Percentiles rank a stretch among this genome's conserved stretches.
Evolutionary conservation across 2,329 filamentous ascomycete species (phyloP).

Genomic region (Hymenoscyphus fraxineus): DNA sequence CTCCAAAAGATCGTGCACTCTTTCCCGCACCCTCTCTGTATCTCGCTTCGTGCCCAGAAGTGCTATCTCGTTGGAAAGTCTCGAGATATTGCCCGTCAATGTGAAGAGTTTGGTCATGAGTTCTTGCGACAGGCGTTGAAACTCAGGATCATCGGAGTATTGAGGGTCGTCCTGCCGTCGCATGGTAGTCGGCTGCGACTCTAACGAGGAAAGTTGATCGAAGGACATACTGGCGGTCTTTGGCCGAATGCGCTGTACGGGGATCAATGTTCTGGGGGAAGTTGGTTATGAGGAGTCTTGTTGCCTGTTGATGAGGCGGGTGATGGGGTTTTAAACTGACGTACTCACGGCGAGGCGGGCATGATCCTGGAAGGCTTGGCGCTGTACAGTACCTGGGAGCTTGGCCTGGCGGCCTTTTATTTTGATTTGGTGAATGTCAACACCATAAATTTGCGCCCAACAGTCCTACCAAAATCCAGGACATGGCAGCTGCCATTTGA

Average conservation of each 20-base stretch:
- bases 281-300: slow-evolving; percentile 17
- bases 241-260: background rate
- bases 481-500: slow-evolving; percentile 11
- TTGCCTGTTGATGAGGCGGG: slow-evolving; percentile 23
- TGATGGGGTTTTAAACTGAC: slow-evolving; percentile 24
- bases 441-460: slow-evolving; percentile 18
- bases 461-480: slow-evolving; percentile 19
- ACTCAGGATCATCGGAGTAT: slow-evolving; percentile 91
- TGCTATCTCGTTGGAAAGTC: slow-evolving; percentile 77
- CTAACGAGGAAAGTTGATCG: slow-evolving; percentile 78
- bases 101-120: slow-evolving; percentile 87
- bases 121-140: slow-evolving; percentile 75
- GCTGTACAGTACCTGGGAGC: background rate
- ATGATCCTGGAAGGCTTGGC: slow-evolving; percentile 11
- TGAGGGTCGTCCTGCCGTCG: slow-evolving; percentile 65
- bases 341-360: slow-evolving; percentile 16
- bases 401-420: slow-evolving; percentile 23
- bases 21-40: slow-evolving; percentile 83
- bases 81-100: slow-evolving; percentile 81
- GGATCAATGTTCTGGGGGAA: background rate
- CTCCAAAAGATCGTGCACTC: slow-evolving; percentile 82
- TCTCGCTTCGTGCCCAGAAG: slow-evolving; percentile 88
- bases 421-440: slow-evolving; percentile 27
- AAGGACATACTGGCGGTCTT: slow-evolving; percentile 68
- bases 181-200: slow-evolving; percentile 70